Percentiles rank a stretch among this genome's conserved stretches.
Evolutionary conservation across 345 rosid species (phyloP).

Genomic region (Moringa oleifera): DNA sequence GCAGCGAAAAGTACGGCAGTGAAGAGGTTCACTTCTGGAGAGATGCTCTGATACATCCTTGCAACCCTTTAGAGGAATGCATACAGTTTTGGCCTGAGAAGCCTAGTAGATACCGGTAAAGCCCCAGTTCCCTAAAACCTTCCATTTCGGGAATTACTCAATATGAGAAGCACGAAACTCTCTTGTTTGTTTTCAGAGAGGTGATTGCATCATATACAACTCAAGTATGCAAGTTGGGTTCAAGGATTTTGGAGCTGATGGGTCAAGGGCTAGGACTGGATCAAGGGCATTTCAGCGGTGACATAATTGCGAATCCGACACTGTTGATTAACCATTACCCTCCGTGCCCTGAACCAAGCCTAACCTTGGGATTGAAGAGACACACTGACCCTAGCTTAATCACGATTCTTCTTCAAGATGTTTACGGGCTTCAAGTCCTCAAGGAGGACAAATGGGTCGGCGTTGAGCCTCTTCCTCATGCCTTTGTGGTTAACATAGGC

Average conservation of each 20-base stretch:
- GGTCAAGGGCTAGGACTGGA: constrained; percentile 33
- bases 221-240: constrained; percentile 30
- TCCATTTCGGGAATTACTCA: no score
- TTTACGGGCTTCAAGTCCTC: constrained; percentile 34
- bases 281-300: constrained; percentile 12
- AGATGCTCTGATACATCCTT: constrained; percentile 18
- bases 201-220: constrained; percentile 18
- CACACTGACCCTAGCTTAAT: constrained; percentile 27
- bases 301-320: constrained; percentile 7
- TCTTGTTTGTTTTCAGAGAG: constrained; percentile 14
- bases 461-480: constrained; percentile 26
- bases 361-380: constrained; percentile 29
- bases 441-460: constrained; percentile 30
- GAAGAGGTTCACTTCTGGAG: constrained; percentile 32
- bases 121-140: no score
- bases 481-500: constrained; percentile 34
- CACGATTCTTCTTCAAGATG: constrained; percentile 26
- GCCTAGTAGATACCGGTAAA: constrained; percentile 15
- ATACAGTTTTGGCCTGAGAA: constrained; percentile 19
- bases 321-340: constrained; percentile 25
- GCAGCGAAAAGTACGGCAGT: constrained; percentile 10
- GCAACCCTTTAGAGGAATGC: constrained; percentile 5
- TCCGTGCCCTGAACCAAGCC: constrained; percentile 35
- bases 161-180: no score
- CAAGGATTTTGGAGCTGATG: constrained; percentile 23